Conservation (phyloP, 2,329 filamentous ascomycete genomes). For the Laburnicola sp. region DNA sequence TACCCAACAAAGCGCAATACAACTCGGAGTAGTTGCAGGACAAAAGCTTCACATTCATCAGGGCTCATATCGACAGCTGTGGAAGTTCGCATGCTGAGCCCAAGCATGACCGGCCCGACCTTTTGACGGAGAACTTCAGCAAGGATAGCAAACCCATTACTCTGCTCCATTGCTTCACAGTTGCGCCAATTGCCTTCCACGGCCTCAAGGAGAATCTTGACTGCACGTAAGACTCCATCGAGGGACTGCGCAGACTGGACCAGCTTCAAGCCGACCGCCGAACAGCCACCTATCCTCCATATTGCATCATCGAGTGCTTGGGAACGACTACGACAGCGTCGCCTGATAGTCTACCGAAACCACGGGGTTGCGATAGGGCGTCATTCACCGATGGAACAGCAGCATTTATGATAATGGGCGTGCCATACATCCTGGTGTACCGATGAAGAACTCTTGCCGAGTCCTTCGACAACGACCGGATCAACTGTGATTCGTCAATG, state of each 20-base stretch:
- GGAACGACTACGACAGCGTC: conserved; percentile 76
- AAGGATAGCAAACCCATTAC: conserved; percentile 89
- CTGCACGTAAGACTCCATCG: conserved; percentile 72
- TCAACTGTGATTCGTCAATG: conserved; percentile 71
- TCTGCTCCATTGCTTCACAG: conserved; percentile 96
- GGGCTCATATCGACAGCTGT: conserved; percentile 38
- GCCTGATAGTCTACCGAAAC: conserved; percentile 79
- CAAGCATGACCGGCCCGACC: conserved; percentile 58
- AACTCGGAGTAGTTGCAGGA: conserved; percentile 68
- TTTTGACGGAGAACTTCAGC: conserved; percentile 83
- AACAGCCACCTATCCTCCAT: conserved; percentile 91
- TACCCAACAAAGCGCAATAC: conserved; percentile 89
- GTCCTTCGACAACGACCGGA: conserved; percentile 73
- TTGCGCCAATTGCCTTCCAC: conserved; percentile 94
- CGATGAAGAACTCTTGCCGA: conserved; percentile 70
- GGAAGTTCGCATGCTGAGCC: conserved; percentile 55
- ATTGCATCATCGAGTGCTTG: conserved; percentile 87
- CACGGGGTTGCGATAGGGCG: conserved; percentile 77
- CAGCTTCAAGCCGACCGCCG: conserved; percentile 80
- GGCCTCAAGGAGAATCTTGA: conserved; percentile 82
- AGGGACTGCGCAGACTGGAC: conserved; percentile 74
- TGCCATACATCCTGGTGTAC: conserved; percentile 71
- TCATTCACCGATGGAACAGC: conserved; percentile 87
- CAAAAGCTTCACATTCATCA: conserved; percentile 55
- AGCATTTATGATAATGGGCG: conserved; percentile 82